Base-by-base conservation (phyloP, 306 rosid species). In the Vigna reflexopilosa region DNA sequence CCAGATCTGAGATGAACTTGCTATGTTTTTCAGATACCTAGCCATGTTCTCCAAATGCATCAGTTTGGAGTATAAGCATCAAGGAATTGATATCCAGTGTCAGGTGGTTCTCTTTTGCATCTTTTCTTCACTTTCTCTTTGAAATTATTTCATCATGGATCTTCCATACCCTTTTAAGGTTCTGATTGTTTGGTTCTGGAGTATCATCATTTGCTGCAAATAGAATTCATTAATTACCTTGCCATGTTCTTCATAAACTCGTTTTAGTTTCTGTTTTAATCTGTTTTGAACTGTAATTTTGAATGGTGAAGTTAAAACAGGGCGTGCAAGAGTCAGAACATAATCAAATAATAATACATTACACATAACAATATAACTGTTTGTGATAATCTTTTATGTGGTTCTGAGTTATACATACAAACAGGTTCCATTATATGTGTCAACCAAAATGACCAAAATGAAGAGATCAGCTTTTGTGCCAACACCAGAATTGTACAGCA, bases 71-170 rank as follows among this genome's bases (percentile, higher is more conserved):
- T 91, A 93, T 84, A 90, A 79, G 58, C 12, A 34, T 15, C 32
- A 24, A 10, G 95, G 97, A 47, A 93, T 93, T 50, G 92, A 91
- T 70, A 83, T 93, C 40, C 97, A 93, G 57, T 90, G 89, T 45
- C 97, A 93, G 89, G 94, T 91, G 87, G 91, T 89, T 38, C 10
- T 77, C 28, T 42, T 0, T 51, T 77, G 32, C 16, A 7, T 58
- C 38, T 48, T 55, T 40, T 48, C 61, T 56, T 30, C 30, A 14
- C 16, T 56, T 55, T 24, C 38, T 6, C 1, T 36, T 71, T 50
- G 42, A 24, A 32, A 47, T 3, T 14, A 4, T 66, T 30, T 30
- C 34, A 30, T 30, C 34, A 30, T 40, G 14, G 24, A 75, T 50
- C 49, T 49, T 19, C 19, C 12, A 55, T 19, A 19, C 49, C 49